phyloP scores from a whole-genome alignment of 2,329 filamentous ascomycete genomes.

The Alternaria burnsii region DNA sequence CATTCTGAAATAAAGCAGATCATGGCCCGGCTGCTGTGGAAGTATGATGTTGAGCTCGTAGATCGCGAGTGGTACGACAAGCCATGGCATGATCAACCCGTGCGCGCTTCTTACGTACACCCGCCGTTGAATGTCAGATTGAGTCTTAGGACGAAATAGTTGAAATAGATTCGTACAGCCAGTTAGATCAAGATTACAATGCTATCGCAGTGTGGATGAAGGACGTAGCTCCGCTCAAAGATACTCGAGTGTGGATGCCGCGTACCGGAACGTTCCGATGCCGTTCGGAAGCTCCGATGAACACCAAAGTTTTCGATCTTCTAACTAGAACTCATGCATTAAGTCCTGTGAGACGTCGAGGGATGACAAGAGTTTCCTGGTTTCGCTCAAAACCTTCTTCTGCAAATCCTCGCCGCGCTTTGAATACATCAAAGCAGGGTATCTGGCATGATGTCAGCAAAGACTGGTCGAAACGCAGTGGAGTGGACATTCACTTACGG shows the following conservation, averaged over 20 bases:
- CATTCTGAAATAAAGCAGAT: constrained; percentile 13
- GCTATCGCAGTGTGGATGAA: not conserved
- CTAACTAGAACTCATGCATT: not conserved
- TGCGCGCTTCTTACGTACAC: constrained; percentile 10
- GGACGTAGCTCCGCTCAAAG: not conserved
- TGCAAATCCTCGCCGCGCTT: not conserved
- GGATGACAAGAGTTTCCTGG: not conserved
- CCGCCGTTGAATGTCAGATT: constrained; percentile 5
- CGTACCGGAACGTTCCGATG: not conserved
- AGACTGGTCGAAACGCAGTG: not conserved
- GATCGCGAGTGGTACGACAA: constrained; percentile 1
- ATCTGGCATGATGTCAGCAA: constrained; percentile 2
- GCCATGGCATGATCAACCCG: constrained; percentile 2
- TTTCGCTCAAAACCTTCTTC: constrained; percentile 1
- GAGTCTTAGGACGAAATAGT: not conserved
- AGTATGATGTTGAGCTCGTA: constrained; percentile 7
- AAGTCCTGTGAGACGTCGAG: not conserved
- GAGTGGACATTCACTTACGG: constrained; percentile 49
- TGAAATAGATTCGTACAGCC: not conserved
- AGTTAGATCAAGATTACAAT: not conserved
- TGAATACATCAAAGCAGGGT: constrained; percentile 6
- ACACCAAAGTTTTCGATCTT: not conserved
- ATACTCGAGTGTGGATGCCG: not conserved
- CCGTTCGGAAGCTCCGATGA: not conserved
- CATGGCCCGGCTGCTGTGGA: constrained; percentile 2